Conservation (phyloP, 1,284 basidiomycete species). For the Cutaneotrichosporon arboriforme region DNA sequence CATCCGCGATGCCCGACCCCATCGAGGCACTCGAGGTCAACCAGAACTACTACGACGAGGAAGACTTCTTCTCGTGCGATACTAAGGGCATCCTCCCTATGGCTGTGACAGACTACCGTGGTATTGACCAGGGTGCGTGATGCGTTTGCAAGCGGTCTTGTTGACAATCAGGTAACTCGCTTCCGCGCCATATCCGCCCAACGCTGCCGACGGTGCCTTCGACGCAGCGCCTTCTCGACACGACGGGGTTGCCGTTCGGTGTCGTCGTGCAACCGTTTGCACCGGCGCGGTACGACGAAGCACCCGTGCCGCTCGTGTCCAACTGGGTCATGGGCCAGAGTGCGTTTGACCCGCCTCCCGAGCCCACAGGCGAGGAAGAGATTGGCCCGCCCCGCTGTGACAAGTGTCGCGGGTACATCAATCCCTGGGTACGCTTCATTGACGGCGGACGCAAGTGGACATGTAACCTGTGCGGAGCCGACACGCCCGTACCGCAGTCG, state of each 20-base stretch:
- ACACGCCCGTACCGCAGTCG: constrained; percentile 73
- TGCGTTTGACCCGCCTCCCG: constrained; percentile 64
- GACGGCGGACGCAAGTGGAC: constrained; percentile 82
- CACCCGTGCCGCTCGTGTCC: constrained; percentile 68
- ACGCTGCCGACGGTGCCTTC: constrained; percentile 71
- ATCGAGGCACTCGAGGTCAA: constrained; percentile 78
- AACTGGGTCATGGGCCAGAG: constrained; percentile 42
- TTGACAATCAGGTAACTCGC: constrained; percentile 57
- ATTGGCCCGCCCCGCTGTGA: constrained; percentile 80
- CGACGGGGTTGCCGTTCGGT: constrained; percentile 78
- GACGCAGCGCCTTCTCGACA: constrained; percentile 70
- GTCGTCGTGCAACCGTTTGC: constrained; percentile 89
- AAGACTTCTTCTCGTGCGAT: constrained; percentile 68
- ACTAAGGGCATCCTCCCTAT: constrained; percentile 71
- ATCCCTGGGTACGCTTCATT: constrained; percentile 86
- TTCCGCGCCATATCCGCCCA: constrained; percentile 61
- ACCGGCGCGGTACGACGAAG: constrained; percentile 71
- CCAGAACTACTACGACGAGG: constrained; percentile 72
- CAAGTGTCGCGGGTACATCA: constrained; percentile 85
- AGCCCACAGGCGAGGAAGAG: constrained; percentile 51
- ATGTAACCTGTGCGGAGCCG: constrained; percentile 83
- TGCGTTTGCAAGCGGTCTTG: background rate
- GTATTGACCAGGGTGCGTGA: constrained; percentile 80
- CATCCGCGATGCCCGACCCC: constrained; percentile 85
- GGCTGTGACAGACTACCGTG: constrained; percentile 78